phyloP scores from a whole-genome alignment of 768 basidiomycete genomes.

The Tylopilus sp. region DNA sequence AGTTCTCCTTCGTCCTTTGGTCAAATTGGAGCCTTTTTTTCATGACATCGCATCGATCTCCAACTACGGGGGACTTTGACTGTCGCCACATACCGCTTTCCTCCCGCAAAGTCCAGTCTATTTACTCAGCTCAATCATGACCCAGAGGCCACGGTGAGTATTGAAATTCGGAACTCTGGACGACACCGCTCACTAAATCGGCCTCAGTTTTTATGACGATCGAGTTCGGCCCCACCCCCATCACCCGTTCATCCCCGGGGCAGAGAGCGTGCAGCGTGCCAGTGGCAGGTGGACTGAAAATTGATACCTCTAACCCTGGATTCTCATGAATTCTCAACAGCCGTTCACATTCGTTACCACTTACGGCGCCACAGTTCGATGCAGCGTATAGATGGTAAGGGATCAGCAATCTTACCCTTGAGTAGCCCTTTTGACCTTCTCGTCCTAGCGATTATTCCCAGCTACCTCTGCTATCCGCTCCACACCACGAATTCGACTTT shows the following conservation, averaged over 20 bases:
- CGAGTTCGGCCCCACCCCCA: background rate
- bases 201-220: constrained; percentile 8
- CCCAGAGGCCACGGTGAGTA: constrained; percentile 7
- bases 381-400: constrained; percentile 11
- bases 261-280: background rate
- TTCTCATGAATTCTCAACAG: constrained; percentile 10
- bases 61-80: constrained; percentile 6
- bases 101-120: background rate
- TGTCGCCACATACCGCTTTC: background rate
- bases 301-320: background rate
- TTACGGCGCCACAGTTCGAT: background rate
- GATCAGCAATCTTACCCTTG: background rate
- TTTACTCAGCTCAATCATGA: constrained; percentile 11
- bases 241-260: background rate
- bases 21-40: constrained; percentile 8
- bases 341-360: background rate
- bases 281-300: constrained; percentile 8
- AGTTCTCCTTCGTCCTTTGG: constrained; percentile 2
- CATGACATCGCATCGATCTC: constrained; percentile 14
- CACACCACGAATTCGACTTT: background rate
- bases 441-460: constrained; percentile 4
- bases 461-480: background rate
- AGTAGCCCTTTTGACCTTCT: background rate
- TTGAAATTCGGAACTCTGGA: background rate
- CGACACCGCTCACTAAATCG: background rate